Conservation (phyloP, 495 filamentous ascomycete genomes). For the Neurospora sp. region DNA sequence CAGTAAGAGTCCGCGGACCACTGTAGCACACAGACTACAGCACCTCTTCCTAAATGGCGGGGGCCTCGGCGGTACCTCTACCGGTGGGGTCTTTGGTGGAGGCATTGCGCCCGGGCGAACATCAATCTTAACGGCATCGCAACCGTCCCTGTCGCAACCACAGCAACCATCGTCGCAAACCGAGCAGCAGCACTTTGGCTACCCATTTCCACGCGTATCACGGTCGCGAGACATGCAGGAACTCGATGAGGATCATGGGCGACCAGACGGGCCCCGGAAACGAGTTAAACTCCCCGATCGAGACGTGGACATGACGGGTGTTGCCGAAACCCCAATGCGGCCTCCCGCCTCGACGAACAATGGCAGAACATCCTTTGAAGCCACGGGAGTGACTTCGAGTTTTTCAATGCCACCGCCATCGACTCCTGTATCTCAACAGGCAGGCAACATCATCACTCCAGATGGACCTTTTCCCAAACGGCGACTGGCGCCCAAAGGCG, state of each 20-base stretch:
- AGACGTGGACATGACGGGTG: conserved; percentile 6
- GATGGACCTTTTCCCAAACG: conserved; percentile 4
- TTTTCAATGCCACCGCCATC: not conserved
- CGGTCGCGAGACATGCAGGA: conserved; percentile 15
- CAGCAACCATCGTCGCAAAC: not conserved
- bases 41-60: conserved; percentile 47
- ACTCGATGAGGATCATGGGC: conserved; percentile 8
- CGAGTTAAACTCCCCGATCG: conserved; percentile 22
- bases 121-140: conserved; percentile 3
- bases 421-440: not conserved
- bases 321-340: conserved; percentile 8
- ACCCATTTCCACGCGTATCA: not conserved
- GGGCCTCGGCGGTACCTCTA: conserved; percentile 7
- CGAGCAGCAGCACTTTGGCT: not conserved
- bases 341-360: conserved; percentile 7
- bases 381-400: not conserved
- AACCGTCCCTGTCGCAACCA: not conserved
- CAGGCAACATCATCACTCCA: not conserved
- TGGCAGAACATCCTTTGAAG: conserved; percentile 7
- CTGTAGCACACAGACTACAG: conserved; percentile 53
- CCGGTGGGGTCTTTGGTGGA: conserved; percentile 20
- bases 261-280: conserved; percentile 21
- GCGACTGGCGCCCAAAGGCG: conserved; percentile 1
- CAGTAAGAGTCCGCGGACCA: conserved; percentile 49
- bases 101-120: conserved; percentile 16